These are phyloP conservation scores for Arabis alpina DNA, from an alignment of 345 rosid genomes.

Conservation along the genomic window DNA sequence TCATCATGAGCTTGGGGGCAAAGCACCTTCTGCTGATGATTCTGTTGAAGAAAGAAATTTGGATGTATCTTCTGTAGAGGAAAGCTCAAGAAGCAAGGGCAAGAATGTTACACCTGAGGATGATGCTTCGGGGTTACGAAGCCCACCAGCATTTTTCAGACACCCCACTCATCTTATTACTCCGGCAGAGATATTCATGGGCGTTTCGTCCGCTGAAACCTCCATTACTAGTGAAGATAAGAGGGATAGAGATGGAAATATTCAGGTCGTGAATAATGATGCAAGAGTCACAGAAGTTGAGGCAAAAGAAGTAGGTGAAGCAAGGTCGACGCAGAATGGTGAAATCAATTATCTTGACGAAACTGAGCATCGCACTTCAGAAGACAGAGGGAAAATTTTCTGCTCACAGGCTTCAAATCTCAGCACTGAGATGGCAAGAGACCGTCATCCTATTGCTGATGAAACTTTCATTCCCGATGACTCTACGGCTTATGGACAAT, in stretches of 20 bases:
- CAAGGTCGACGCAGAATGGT: slow-evolving; percentile 50
- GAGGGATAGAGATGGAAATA: slow-evolving; percentile 51
- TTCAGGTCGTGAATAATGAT: slow-evolving; percentile 57
- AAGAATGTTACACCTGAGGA: slow-evolving; percentile 52
- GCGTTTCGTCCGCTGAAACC: slow-evolving; percentile 61
- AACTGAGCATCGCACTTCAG: slow-evolving; percentile 46
- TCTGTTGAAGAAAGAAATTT: slow-evolving; percentile 43
- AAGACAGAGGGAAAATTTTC: slow-evolving; percentile 56
- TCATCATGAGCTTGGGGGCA: slow-evolving; percentile 50
- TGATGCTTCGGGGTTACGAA: slow-evolving; percentile 51
- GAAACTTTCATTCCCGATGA: slow-evolving; percentile 51
- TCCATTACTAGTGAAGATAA: slow-evolving; percentile 49
- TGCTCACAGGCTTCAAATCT: slow-evolving; percentile 76
- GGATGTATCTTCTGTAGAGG: slow-evolving; percentile 47
- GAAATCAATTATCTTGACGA: slow-evolving; percentile 51
- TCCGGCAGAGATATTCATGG: slow-evolving; percentile 78
- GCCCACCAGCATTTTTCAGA: slow-evolving; percentile 56
- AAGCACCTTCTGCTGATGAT: slow-evolving; percentile 54
- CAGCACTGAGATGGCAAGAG: slow-evolving; percentile 63
- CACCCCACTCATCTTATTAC: slow-evolving; percentile 87
- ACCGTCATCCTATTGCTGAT: slow-evolving; percentile 48
- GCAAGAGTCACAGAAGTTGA: slow-evolving; percentile 54
- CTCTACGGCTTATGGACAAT: slow-evolving; percentile 45
- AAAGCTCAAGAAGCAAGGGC: slow-evolving; percentile 54
- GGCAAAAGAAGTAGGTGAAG: slow-evolving; percentile 70